Evolutionary conservation across 2,329 filamentous ascomycete genomes (phyloP), one percentile per base, ranked within the genome.

Genomic region (Paecilomyces sp.): DNA sequence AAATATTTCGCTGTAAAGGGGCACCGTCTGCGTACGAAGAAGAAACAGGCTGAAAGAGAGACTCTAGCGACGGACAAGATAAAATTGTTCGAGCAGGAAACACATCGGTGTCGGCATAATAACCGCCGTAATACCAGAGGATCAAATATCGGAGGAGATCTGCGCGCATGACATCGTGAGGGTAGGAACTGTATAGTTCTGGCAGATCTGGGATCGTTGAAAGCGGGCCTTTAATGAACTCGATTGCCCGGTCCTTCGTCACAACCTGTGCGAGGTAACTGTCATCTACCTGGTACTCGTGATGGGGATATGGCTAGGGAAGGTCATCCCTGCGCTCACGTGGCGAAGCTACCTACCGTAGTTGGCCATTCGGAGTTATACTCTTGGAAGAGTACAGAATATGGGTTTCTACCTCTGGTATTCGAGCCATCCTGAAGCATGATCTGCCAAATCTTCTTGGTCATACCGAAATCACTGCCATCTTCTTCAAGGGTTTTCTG

Each of bases 161-260:
- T 79, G 85, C 50, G 79, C 84, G 4, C 70, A 79, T 61, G 70
- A 82, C 62, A 74, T 80, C 13, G 76, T 88, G 64, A 0, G 71
- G 71, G 33, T 72, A 74, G 41, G 69, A 68, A 33, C 67, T 61
- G 60, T 72, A 74, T 3, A 68, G 31, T 0, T 51, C 60, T 18
- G 62, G 61, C 7, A 74, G 64, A 3, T 69, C 68, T 3, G 71
- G 71, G 2, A 73, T 60, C 4, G 67, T 61, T 3, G 64, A 61
- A 5, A 71, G 57, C 15, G 64, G 64, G 5, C 65, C 57, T 9
- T 59, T 64, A 13, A 73, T 61, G 53, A 72, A 71, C 33, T 66
- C 61, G 13, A 66, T 60, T 0, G 70, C 71, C 64, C 65, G 65
- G 33, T 64, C 58, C 52, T 65, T 64, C 13, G 68, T 66, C 3